Conservation (phyloP, 768 basidiomycete genomes). For the Sutorius australiensis region DNA sequence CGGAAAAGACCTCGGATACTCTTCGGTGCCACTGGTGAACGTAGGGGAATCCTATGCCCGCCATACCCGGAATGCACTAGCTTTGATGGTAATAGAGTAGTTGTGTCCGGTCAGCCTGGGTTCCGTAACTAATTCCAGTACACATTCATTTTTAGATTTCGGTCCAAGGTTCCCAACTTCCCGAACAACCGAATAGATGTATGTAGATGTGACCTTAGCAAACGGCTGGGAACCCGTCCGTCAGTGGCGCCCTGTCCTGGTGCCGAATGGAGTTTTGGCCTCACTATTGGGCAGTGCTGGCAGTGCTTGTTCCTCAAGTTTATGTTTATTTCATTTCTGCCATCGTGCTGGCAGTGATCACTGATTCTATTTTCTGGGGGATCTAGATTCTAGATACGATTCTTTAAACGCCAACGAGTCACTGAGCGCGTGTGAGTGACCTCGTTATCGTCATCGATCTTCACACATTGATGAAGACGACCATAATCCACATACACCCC, state of each 20-base stretch:
- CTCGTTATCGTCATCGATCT: neutral
- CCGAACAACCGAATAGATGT: neutral
- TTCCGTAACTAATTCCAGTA: neutral
- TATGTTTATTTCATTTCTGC: neutral
- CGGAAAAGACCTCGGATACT: conserved; percentile 7
- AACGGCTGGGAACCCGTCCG: neutral
- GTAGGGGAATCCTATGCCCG: neutral
- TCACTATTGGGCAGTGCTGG: too few relatives aligned
- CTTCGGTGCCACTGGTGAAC: too few relatives aligned
- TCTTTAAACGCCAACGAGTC: neutral
- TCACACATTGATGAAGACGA: neutral
- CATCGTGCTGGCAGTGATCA: neutral
- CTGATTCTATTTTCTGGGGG: neutral
- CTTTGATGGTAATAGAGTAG: neutral
- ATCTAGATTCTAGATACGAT: neutral
- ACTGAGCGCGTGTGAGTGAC: neutral
- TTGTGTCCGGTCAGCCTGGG: neutral
- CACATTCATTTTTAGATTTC: neutral
- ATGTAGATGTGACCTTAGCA: neutral
- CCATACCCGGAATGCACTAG: neutral
- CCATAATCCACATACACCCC: neutral
- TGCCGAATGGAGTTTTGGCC: neutral
- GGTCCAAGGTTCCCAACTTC: neutral
- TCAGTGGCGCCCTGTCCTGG: neutral
- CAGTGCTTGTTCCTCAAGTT: neutral